Evolutionary conservation across 2,329 filamentous ascomycete species (phyloP), one percentile per base, ranked within the genome.

Genomic region (Paracoccidioides brasiliensis): DNA sequence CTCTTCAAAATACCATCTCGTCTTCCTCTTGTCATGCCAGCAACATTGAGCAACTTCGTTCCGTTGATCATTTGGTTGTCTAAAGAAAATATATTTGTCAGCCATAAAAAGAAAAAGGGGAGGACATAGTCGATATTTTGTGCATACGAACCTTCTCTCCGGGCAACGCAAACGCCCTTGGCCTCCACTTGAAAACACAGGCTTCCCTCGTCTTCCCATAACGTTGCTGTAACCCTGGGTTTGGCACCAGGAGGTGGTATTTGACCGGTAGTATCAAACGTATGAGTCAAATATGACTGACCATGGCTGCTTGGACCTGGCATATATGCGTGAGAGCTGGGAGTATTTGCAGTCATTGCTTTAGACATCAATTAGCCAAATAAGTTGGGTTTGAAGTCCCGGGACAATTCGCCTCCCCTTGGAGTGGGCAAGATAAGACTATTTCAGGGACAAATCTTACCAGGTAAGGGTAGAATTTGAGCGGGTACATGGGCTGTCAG

Each of bases 41-140:
- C 93, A 54, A 98, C 93, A 62, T 98, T 98, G 56, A 97, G 76
- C 56, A 98, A 77, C 72, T 97, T 98, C 0, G 93, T 98, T 15
- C 93, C 93, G 66, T 97, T 98, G 71, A 98, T 96, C 88, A 98
- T 96, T 74, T 95, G 89, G 72, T 96, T 97, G 65, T 96, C 91
- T 94, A 46, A 22, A n/a, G n/a, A 6, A 43, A n/a, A 5, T 4
- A 52, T 28, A 41, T 10, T 22, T 5, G 10, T 15, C 22, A n/a
- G 49, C 14, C 33, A 42, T 28, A 5, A 41, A 14, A 46, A 38
- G 40, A 32, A 38, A 30, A 52, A 8, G 7, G 30, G n/a, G 22
- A 14, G n/a, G 15, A 41, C 22, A 14, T 32, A n/a, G 41, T 49
- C 5, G 6, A 43, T 35, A 15, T 22, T 4, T n/a, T 22, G 2